Percentiles rank a stretch among this genome's conserved stretches.
Conservation (phyloP, 805 yeast species). For the Pachysolen tannophilus region DNA sequence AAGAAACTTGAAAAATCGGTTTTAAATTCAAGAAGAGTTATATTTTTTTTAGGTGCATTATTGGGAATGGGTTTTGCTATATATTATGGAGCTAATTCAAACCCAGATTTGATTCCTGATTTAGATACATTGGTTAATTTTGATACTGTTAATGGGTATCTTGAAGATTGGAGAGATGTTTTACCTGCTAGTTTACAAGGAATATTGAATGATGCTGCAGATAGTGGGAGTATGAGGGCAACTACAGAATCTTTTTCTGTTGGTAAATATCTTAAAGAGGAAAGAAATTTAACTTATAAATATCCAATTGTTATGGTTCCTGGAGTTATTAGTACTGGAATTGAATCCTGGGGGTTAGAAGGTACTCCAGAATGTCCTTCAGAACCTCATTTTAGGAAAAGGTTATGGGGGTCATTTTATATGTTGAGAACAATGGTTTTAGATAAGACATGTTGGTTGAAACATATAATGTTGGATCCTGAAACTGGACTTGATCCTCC, state of each 20-base stretch:
- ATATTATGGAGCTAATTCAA: conserved; percentile 45
- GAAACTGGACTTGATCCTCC: conserved; percentile 92
- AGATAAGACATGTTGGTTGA: conserved; percentile 90
- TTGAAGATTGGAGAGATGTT: conserved; percentile 67
- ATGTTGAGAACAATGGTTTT: conserved; percentile 90
- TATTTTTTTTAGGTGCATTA: conserved; percentile 64
- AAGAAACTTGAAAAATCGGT: conserved; percentile 14
- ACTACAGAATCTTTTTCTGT: conserved; percentile 83
- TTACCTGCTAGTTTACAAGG: conserved; percentile 61
- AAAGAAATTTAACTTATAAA: conserved; percentile 45
- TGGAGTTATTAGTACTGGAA: conserved; percentile 91
- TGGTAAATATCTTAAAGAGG: conserved; percentile 57
- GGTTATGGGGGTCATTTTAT: conserved; percentile 95
- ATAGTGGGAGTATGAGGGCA: conserved; percentile 36
- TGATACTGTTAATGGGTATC: conserved; percentile 48
- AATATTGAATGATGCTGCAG: conserved; percentile 52
- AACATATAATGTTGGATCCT: conserved; percentile 82
- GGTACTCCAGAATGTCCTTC: conserved; percentile 79
- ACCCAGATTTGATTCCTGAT: conserved; percentile 35
- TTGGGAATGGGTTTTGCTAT: conserved; percentile 61
- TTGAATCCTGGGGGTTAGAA: conserved; percentile 85
- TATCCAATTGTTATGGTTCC: conserved; percentile 90
- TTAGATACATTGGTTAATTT: conserved; percentile 42
- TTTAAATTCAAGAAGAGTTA: conserved; percentile 46
- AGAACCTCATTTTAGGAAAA: conserved; percentile 75